Evolutionary conservation across 116 monocot species (phyloP).

Genomic region (Posidonia oceanica): DNA sequence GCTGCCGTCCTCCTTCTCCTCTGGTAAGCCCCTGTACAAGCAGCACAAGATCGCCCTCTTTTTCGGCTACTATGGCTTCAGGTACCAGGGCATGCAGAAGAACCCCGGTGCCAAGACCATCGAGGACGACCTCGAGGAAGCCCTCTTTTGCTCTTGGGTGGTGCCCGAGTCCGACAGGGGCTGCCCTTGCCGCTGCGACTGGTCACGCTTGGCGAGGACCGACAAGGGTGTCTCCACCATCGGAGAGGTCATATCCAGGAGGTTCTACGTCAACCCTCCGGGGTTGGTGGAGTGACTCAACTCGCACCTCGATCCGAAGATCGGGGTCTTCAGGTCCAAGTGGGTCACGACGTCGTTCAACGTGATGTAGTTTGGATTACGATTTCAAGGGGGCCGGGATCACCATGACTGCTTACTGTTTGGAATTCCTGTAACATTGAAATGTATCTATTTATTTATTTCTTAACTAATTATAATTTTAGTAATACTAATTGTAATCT

Average conservation of each 20-base stretch:
- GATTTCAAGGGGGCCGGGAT: too few relatives aligned
- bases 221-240: constrained; percentile 90
- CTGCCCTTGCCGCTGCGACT: constrained; percentile 63
- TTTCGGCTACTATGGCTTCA: constrained; percentile 70
- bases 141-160: constrained; percentile 65
- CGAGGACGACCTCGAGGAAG: constrained; percentile 85
- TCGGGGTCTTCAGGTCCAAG: constrained; percentile 29
- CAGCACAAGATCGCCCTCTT: constrained; percentile 86
- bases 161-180: constrained; percentile 61
- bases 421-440: too few relatives aligned
- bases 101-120: constrained; percentile 95
- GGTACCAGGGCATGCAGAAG: constrained; percentile 99
- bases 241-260: constrained; percentile 87
- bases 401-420: too few relatives aligned
- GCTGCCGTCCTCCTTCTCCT: neutral
- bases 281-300: constrained; percentile 55
- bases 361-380: constrained; percentile 25
- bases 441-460: too few relatives aligned
- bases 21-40: constrained; percentile 36
- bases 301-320: constrained; percentile 3
- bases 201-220: constrained; percentile 89
- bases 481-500: too few relatives aligned
- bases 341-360: constrained; percentile 31
- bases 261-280: constrained; percentile 75
- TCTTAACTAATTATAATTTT: too few relatives aligned